Evolutionary conservation across 2,329 filamentous ascomycete genomes (phyloP), one percentile per base, ranked within the genome.

Genomic region (Nannizzia gypsea): DNA sequence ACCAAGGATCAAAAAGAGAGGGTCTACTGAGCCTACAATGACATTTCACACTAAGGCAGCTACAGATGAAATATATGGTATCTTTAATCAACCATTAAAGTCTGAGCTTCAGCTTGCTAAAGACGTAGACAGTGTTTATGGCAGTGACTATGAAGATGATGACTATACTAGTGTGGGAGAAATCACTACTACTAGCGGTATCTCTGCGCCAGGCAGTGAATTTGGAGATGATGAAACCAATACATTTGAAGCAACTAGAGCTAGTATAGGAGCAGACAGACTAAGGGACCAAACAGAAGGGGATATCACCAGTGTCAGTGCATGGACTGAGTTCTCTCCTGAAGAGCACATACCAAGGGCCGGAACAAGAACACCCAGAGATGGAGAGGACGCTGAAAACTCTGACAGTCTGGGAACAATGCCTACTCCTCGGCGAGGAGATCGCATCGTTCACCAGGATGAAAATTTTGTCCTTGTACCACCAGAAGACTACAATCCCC

Each of bases 51-150:
- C 93, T 11, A 89, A 84, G 67, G 92, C 93, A 64, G 93, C 93
- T 3, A 96, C 92, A 63, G 91, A 97, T 66, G 93, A 99, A 66
- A 96, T 99, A 58, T 97, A 97, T 68, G 90, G 90, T 61, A 89
- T 99, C 55, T 99, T 97, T 75, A 97, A 93, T 68, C 88, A 93
- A 61, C 92, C 93, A 1, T 72, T 92, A 38, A 80, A 81, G 63
- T 76, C 76, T 2, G 72, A 76, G 59, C 67, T 65, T 36, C 73
- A 74, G 17, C 71, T 76, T 1, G 74, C 75, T 34, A 70, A 74
- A 58, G 81, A 79, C 24, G 78, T 79, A 1, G 84, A 89, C 13
- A 85, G 86, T 60, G 84, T 87, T 52, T 88, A 79, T 59, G 82
- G 83, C 15, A 83, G 79, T 60, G 82, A 83, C 31, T 80, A 88